Conservation (phyloP, 768 basidiomycete genomes). For the Leccinum sublutescens region DNA sequence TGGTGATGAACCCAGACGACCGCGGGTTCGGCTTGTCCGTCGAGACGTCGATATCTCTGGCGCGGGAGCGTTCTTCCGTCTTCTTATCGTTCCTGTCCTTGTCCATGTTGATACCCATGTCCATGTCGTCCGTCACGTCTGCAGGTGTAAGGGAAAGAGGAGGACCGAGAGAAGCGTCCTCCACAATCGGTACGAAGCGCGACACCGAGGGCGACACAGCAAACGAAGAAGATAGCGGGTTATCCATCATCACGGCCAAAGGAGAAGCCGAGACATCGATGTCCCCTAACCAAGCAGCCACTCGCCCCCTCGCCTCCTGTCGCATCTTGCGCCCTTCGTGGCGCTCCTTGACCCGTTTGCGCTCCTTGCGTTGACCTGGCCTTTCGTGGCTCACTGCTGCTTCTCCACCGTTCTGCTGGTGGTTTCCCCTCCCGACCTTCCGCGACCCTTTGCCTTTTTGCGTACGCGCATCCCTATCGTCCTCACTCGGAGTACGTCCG, state of each 20-base stretch:
- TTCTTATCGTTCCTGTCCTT: background rate
- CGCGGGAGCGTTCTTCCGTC: conserved; percentile 3
- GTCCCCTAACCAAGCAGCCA: conserved; percentile 75
- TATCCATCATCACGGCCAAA: conserved; percentile 33
- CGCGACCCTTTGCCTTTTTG: conserved; percentile 29
- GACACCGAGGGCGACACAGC: conserved; percentile 32
- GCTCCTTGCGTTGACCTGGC: conserved; percentile 23
- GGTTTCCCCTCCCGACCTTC: conserved; percentile 24
- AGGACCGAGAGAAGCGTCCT: conserved; percentile 22
- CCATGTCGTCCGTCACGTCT: conserved; percentile 7
- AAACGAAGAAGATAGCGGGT: conserved; percentile 21
- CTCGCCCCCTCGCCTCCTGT: conserved; percentile 60
- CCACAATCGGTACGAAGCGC: conserved; percentile 27
- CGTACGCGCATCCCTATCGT: conserved; percentile 30
- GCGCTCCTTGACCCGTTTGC: conserved; percentile 30
- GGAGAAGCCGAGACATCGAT: conserved; percentile 59
- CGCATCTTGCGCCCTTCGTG: conserved; percentile 39
- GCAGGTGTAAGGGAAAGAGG: conserved; percentile 2
- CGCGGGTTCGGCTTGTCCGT: conserved; percentile 56
- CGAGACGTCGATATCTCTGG: background rate
- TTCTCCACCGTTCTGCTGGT: conserved; percentile 24
- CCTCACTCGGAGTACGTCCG: conserved; percentile 28
- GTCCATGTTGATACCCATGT: background rate
- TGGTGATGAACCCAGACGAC: conserved; percentile 73
- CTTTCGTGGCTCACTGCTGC: conserved; percentile 16